Evolutionary conservation across 495 filamentous ascomycete species (phyloP), one percentile per base, ranked within the genome.

Genomic region (Penicillium pancosmium): DNA sequence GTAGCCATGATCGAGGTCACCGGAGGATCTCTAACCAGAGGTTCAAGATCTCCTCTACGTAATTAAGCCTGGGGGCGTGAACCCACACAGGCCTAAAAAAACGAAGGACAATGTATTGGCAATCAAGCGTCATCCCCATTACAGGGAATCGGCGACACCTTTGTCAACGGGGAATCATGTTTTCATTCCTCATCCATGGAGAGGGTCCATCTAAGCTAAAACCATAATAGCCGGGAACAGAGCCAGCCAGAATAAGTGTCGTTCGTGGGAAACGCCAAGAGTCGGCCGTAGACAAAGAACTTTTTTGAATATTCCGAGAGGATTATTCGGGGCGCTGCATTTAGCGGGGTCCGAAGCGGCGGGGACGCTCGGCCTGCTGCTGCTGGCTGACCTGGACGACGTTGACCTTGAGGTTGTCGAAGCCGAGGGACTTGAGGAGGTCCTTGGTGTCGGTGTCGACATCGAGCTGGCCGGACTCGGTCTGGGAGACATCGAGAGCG

Each of bases 391-490:
- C 92, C 62, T 88, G 76, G 67, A 93, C 86, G 70, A 96, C 90
- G 80, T 92, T 95, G 88, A 96, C 92, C 70, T 93, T 91, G 77
- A 98, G 92, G 63, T 87, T 88, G 78, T 97, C 93, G 84, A 98
- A 98, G 77, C 94, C 94, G 68, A 98, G 83, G 86, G 84, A 89
- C 90, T 98, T 98, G 77, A 98, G 83, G 69, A 98, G 81, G 74
- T 98, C 94, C 87, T 97, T 97, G 73, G 94, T 98, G 80, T 98
- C 95, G 73, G 82, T 73, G 75, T 98, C 94, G 66, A 98, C 90
- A 65, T 98, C 95, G 72, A 98, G 84, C 75, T 90, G 87, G 65
- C 95, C 95, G 71, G 82, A 86, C 83, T 97, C 94, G 71, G 85
- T 88, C 82, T 93, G 90, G 68, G 88, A 88, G 82, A 96, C 94